Base-by-base conservation (phyloP, 257 asterid genomes). In the Nicotiana sylvestris region DNA sequence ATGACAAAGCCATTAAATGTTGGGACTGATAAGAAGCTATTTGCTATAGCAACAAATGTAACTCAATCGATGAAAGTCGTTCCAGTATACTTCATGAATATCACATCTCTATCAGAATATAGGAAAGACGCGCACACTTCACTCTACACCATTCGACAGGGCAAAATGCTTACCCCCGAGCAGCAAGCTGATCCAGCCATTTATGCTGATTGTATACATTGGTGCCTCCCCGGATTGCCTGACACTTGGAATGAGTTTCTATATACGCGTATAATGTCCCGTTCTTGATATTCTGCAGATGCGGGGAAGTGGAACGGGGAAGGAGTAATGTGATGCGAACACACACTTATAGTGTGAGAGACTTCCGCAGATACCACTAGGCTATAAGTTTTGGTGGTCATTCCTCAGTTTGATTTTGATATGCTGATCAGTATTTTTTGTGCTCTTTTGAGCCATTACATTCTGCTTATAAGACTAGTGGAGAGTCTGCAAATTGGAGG, bases 141-240 rank as follows among this genome's bases (percentile, higher is more conserved):
- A 0, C 90, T 93, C 8, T 84, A 92, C 89, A 92, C 97, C 0
- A 91, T 86, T 68, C 88, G 98, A 0, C 95, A 92, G 3, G 98
- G 98, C 1, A 89, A 90, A 67, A 85, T 89, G 81, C 78, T 92
- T 5, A 91, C 92, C 0, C 80, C 88, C 0, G 92, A 91, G 76
- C 95, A 92, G 43, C 90, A 90, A 78, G 90, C 93, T 2, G 92
- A 93, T 76, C 98, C 93, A 1, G 86, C 87, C 46, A 90, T 81
- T 0, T 93, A 56, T 18, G 93, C 98, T 2, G 97, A 93, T 51
- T 93, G 97, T 83, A 92, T 93, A 10, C 98, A 93, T 35, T 93
- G 98, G 98, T 93, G 98, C 81, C 92, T 93, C 12, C 98, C 97
- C 0, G 97, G 98, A 1, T 72, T 93, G 86, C 98, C 97, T 15